Conservation (phyloP, 1,284 basidiomycete genomes). For the Puccinia novopanici region DNA sequence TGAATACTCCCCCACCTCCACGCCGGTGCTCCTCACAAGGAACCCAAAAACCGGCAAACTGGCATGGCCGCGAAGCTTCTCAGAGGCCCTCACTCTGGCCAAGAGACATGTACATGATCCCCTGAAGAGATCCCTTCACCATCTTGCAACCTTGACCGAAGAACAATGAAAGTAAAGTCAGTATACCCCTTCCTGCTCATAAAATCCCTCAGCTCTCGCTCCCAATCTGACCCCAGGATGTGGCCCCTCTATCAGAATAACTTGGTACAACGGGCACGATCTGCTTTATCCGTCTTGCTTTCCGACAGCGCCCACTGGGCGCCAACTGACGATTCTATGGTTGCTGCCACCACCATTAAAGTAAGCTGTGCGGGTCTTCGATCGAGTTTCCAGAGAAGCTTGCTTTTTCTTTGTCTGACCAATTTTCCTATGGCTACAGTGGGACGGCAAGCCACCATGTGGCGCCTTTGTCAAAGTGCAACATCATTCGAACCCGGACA, state of each 20-base stretch:
- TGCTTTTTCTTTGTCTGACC: too few species aligned
- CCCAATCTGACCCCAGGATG: not conserved
- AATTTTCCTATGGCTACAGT: not conserved
- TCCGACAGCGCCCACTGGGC: conserved; percentile 20
- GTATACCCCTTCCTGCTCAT: not conserved
- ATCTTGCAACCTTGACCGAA: not conserved
- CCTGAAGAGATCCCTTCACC: not conserved
- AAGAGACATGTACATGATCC: not conserved
- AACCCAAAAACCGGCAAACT: conserved; percentile 11
- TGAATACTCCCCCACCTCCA: conserved; percentile 1
- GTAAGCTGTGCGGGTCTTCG: not conserved
- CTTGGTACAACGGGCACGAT: conserved; percentile 40
- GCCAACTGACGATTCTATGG: conserved; percentile 41
- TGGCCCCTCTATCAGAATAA: conserved; percentile 14
- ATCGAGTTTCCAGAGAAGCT: not conserved
- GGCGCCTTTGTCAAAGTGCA: conserved; percentile 36
- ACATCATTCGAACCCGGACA: not conserved
- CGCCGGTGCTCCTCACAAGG: not conserved
- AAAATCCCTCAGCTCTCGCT: not conserved
- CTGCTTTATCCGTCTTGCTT: conserved; percentile 30
- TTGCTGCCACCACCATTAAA: conserved; percentile 35
- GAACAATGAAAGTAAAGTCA: conserved; percentile 6
- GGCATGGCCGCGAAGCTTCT: conserved; percentile 5
- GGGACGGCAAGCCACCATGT: conserved; percentile 36
- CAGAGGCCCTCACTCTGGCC: conserved; percentile 15